Percentiles rank a stretch among this genome's conserved stretches.
Evolutionary conservation across 1,284 basidiomycete species (phyloP).

Genomic region (Bondarzewia mesenterica): DNA sequence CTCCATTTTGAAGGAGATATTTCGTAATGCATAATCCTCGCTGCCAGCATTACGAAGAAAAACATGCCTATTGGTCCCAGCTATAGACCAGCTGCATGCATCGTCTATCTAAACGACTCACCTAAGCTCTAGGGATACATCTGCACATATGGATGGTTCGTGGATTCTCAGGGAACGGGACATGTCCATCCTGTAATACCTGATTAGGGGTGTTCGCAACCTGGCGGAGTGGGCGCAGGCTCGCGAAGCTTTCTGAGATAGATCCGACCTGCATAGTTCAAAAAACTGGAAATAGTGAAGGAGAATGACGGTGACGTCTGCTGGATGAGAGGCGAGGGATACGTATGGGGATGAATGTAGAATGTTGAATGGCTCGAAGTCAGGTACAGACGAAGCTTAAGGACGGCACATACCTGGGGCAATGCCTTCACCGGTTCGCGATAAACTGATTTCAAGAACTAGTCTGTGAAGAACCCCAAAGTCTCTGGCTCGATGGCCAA

Average conservation of each 20-base stretch:
- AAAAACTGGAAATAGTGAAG: conserved; percentile 40
- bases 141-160: conserved; percentile 39
- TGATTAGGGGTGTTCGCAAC: conserved; percentile 55
- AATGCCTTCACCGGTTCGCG: conserved; percentile 49
- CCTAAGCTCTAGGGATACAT: conserved; percentile 65
- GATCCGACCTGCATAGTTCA: conserved; percentile 51
- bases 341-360: conserved; percentile 63
- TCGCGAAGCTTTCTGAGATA: conserved; percentile 47
- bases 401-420: conserved; percentile 41
- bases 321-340: conserved; percentile 70
- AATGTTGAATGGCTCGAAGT: conserved; percentile 63
- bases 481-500: conserved; percentile 47
- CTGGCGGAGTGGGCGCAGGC: conserved; percentile 62
- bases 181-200: conserved; percentile 45
- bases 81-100: background rate
- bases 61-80: conserved; percentile 42
- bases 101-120: conserved; percentile 15
- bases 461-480: conserved; percentile 38
- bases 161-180: conserved; percentile 57
- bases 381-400: background rate
- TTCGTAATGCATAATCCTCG: conserved; percentile 44
- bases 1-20: conserved; percentile 63
- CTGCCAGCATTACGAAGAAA: conserved; percentile 65
- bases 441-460: conserved; percentile 25
- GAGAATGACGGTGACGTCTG: conserved; percentile 51